A percentile compares a stretch with the other conserved stretches of the same genome.
Evolutionary conservation across 176 grass and related monocot genomes (phyloP).

Genomic region (Eragrostis curvula): DNA sequence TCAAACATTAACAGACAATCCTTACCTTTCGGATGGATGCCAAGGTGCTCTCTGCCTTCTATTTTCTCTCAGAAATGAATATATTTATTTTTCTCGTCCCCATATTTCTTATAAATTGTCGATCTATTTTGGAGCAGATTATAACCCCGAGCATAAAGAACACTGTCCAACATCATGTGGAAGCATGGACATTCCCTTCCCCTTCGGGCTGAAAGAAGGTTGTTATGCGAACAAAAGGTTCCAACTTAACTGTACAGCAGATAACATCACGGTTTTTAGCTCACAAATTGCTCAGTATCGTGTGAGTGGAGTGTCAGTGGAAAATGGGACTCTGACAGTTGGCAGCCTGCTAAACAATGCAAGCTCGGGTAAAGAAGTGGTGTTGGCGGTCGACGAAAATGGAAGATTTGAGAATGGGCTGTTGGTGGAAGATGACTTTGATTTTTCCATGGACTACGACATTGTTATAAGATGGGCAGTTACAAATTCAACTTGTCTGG

Average conservation of each 20-base stretch:
- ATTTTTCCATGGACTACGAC: background rate
- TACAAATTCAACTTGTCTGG: background rate
- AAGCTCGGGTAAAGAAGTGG: background rate
- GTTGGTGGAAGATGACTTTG: background rate
- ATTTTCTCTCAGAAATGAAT: background rate
- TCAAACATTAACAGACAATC: background rate
- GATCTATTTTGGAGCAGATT: background rate
- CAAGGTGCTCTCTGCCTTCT: background rate
- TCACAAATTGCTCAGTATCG: accelerated
- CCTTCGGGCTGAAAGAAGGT: constrained; percentile 34
- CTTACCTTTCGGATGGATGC: constrained; percentile 6
- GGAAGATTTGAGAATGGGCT: no score
- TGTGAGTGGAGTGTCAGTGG: background rate
- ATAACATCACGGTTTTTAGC: background rate
- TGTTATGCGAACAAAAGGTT: constrained; percentile 8
- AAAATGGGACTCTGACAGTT: constrained; percentile 20
- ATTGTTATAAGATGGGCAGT: constrained; percentile 17
- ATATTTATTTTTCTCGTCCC: no score
- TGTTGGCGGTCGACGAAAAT: no score
- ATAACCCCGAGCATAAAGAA: background rate
- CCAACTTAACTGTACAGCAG: background rate
- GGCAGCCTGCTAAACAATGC: background rate
- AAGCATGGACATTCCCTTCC: constrained; percentile 19
- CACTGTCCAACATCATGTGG: constrained; percentile 13
- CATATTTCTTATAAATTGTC: no score